Base-by-base conservation (phyloP, 352 stramenopile genomes). In the Pythium rishiriense region DNA sequence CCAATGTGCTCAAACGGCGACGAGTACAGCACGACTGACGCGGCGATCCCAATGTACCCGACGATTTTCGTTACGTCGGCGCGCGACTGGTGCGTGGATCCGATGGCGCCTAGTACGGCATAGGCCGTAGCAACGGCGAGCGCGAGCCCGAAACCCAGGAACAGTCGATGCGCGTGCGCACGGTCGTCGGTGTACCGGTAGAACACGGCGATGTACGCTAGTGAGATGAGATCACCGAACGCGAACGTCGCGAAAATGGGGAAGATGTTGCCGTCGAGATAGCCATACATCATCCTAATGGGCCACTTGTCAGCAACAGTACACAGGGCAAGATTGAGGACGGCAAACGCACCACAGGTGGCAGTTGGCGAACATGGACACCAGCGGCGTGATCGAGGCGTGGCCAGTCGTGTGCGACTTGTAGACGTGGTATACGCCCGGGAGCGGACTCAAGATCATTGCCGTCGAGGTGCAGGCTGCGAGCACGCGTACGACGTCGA, bases 21-120 rank as follows among this genome's bases (percentile, higher is more conserved):
- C 33, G 69, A 72, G 69, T 85, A 86, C 11, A 88, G 70, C 47
- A 85, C 57, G 43, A 84, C 24, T 1, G 66, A 74, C 11, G 81
- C 72, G 8, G 77, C 25, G 43, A 83, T 80, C 10, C 62, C 64
- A 42, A 85, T 50, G 51, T 75, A 79, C 0, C 71, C 75, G n/a
- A 76, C 62, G 33, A 12, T 39, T 14, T 3, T 12, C 10, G 33
- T 12, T 14, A 39, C 33, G 33, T 39, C 33, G 10, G 33, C 2
- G 17, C 3, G 33, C 33, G 9, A 10, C 17, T 1, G 11, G 33
- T 39, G n/a, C n/a, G n/a, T n/a, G n/a, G n/a, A n/a, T n/a, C n/a
- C n/a, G n/a, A n/a, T n/a, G n/a, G n/a, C n/a, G n/a, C n/a, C n/a
- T n/a, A n/a, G n/a, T n/a, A n/a, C n/a, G n/a, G n/a, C n/a, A n/a